phyloP scores from a whole-genome alignment of 352 stramenopile genomes.

The Globisporangium emineosum region DNA sequence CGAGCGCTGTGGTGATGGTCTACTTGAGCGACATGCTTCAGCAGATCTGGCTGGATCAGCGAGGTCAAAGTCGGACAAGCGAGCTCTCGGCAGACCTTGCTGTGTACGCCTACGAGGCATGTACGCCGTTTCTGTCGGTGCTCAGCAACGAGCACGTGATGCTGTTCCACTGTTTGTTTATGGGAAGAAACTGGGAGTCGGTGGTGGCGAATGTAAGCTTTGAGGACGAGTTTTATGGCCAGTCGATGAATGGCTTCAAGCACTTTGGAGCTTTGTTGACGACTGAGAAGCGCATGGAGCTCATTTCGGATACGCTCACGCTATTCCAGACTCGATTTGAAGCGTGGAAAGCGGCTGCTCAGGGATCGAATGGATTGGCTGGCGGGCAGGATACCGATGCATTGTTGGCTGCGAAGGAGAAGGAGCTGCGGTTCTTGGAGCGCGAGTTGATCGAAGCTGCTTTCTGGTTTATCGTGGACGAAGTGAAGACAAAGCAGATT shows the following conservation, averaged over 20 bases:
- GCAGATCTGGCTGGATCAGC: conserved; percentile 40
- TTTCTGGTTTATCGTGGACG: conserved; percentile 26
- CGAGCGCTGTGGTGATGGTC: conserved; percentile 66
- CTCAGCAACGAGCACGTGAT: conserved; percentile 63
- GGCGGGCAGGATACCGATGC: conserved; percentile 15
- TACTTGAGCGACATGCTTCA: conserved; percentile 51
- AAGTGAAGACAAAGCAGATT: conserved; percentile 18
- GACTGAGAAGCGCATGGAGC: conserved; percentile 43
- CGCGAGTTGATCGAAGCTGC: conserved; percentile 29
- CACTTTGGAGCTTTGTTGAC: conserved; percentile 41
- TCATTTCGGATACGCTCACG: conserved; percentile 40
- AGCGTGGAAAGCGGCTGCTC: conserved; percentile 24
- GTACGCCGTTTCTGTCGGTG: conserved; percentile 58
- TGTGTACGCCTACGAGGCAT: conserved; percentile 67
- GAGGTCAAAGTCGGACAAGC: background rate
- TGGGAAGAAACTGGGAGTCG: conserved; percentile 24
- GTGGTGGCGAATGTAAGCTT: conserved; percentile 4
- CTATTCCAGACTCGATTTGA: conserved; percentile 48
- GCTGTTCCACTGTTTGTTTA: conserved; percentile 50
- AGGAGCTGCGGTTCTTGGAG: conserved; percentile 40
- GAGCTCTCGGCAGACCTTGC: conserved; percentile 39
- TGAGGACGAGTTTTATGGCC: conserved; percentile 54
- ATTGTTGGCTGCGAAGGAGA: conserved; percentile 15
- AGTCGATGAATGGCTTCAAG: conserved; percentile 27
- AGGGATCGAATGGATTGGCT: conserved; percentile 2